Evolutionary conservation across 768 basidiomycete species (phyloP), one percentile per base, ranked within the genome.

Genomic region (Auriscalpium orientale): DNA sequence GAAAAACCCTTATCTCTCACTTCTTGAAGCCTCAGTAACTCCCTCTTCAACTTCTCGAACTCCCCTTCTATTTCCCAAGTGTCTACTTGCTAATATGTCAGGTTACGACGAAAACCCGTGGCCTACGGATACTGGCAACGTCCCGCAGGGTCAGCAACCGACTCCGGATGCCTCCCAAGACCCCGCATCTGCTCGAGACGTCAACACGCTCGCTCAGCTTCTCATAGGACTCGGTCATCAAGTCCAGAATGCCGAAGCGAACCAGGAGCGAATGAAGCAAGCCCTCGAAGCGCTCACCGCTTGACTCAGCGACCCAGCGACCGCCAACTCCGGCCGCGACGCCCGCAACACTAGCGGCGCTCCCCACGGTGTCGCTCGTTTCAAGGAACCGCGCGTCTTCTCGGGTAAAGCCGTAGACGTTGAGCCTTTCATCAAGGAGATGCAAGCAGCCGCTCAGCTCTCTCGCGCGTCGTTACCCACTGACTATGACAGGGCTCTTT

Each of bases 401-500:
- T 56, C 49, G 9, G 64, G 64, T 34, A 65, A 63, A 50, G 65
- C 63, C 20, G 35, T 53, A n/a, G 54, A 64, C 1, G 61, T 64
- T 11, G 58, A 62, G 37, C 43, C 47, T 2, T 62, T 58, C 49
- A 33, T 70, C 16, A 36, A 56, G 10, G 68, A 70, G 54, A 61
- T 74, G 38, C 43, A 58, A 11, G 61, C 63, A 46, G 58, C 61
- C 15, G 50, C 72, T 21, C 40, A 58, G 38, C 58, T 73, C 33
- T 65, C 70, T 40, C 55, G 58, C 12, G 21, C 49, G 40, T 46
- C 60, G 8, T 55, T 72, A 22, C 33, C 58, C 4, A 60, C 67
- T 8, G 62, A 71, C n/a, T 56, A 62, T 15, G 59, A 70, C 16
- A 69, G 67, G 51, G 55, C 55, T 33, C 43, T 69, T 1, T 73